A percentile compares a stretch with the other conserved stretches of the same genome.
Conservation (phyloP, 1,284 basidiomycete genomes). For the Cutaneotrichosporon cutaneum region DNA sequence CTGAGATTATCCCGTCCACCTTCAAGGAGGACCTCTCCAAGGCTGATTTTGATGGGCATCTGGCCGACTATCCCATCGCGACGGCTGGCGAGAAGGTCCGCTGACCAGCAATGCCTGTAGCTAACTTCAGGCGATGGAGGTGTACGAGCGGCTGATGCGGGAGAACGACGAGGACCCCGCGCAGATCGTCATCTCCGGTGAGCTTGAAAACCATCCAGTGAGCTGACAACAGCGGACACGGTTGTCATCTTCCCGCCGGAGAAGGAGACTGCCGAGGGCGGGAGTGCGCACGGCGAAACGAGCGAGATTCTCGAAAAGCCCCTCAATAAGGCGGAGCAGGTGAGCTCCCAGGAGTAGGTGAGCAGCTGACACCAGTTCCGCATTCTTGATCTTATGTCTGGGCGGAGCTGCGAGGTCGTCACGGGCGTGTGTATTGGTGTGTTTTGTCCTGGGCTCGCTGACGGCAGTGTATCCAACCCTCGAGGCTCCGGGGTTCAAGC, state of each 20-base stretch:
- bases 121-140: constrained; percentile 66
- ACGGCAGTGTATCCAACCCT: constrained; percentile 73
- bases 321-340: constrained; percentile 71
- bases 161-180: constrained; percentile 77
- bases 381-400: constrained; percentile 65
- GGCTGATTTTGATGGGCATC: constrained; percentile 64
- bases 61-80: constrained; percentile 89
- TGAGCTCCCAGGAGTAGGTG: constrained; percentile 5
- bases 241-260: constrained; percentile 77
- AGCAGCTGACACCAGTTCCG: constrained; percentile 15
- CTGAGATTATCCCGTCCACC: constrained; percentile 82
- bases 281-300: constrained; percentile 35
- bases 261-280: constrained; percentile 58
- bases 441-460: constrained; percentile 30
- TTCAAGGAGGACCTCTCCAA: constrained; percentile 80
- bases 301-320: constrained; percentile 76
- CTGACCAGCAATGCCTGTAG: neutral
- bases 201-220: constrained; percentile 27
- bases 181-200: constrained; percentile 89
- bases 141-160: constrained; percentile 77
- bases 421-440: constrained; percentile 78
- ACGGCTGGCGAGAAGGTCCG: constrained; percentile 80
- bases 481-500: constrained; percentile 78
- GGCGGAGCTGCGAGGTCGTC: constrained; percentile 81
- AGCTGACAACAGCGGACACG: constrained; percentile 69